These are phyloP conservation scores for Stephanodiscus minutulus DNA, from an alignment of 108 stramenopile species.

Conservation along the genomic window DNA sequence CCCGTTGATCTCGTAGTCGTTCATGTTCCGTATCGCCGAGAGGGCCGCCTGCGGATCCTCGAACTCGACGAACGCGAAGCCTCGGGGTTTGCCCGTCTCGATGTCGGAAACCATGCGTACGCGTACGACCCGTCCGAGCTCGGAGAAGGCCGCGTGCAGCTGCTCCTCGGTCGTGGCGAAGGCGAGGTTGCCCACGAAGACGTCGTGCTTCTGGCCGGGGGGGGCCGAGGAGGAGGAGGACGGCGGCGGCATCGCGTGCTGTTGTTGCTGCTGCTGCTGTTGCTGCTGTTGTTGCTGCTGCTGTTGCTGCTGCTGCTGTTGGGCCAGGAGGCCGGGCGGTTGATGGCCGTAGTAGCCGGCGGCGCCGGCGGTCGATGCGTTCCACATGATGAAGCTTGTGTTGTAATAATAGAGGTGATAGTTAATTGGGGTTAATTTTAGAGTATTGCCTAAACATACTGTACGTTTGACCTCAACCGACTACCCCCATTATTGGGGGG, in stretches of 20 bases:
- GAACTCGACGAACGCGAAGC: slow-evolving; percentile 97
- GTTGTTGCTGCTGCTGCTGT: background rate
- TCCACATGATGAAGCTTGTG: slow-evolving; percentile 25
- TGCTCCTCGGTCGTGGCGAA: slow-evolving; percentile 95
- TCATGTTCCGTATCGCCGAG: slow-evolving; percentile 95
- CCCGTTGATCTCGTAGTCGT: slow-evolving; percentile 94
- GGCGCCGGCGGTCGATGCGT: background rate
- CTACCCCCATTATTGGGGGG: too few relatives aligned
- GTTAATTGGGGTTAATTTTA: too few relatives aligned
- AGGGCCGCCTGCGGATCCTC: slow-evolving; percentile 95
- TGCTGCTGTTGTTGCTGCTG: background rate
- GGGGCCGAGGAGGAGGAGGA: background rate
- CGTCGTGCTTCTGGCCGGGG: slow-evolving; percentile 67
- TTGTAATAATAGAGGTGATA: too few relatives aligned
- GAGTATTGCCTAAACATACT: too few relatives aligned
- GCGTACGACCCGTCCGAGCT: slow-evolving; percentile 87
- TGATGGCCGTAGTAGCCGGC: slow-evolving; percentile 13
- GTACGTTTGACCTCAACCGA: too few relatives aligned
- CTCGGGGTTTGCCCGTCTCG: slow-evolving; percentile 93
- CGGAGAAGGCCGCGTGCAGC: slow-evolving; percentile 84
- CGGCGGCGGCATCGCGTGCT: background rate
- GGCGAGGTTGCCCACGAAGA: slow-evolving; percentile 93
- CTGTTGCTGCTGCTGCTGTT: background rate
- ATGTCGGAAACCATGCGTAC: slow-evolving; percentile 91
- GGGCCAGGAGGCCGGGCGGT: background rate